phyloP scores from a whole-genome alignment of 2,329 filamentous ascomycete genomes.

The Curvularia spicifera region DNA sequence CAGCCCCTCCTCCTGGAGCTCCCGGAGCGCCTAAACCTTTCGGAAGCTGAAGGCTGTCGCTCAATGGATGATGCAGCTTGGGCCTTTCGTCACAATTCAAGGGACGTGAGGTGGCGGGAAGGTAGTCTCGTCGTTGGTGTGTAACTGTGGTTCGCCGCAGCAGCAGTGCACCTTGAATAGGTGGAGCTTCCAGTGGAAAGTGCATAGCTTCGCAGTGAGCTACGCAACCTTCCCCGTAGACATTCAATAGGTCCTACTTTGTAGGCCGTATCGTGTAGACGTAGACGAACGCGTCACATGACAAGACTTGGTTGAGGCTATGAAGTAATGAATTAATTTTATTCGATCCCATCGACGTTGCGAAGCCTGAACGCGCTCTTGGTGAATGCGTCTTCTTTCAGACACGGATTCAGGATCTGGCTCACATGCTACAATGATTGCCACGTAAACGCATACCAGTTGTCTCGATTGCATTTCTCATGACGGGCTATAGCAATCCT shows the following conservation, averaged over 20 bases:
- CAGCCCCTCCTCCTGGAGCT: slow-evolving; percentile 13
- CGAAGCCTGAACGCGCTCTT: too few relatives aligned
- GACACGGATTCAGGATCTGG: too few relatives aligned
- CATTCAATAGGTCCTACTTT: neutral
- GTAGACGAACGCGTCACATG: neutral
- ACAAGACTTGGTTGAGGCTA: neutral
- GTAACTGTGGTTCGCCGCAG: neutral
- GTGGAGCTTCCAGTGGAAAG: neutral
- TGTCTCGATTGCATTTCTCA: neutral
- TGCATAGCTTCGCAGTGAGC: neutral
- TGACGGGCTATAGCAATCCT: neutral
- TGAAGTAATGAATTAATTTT: neutral
- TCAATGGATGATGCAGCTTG: neutral
- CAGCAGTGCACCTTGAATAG: neutral
- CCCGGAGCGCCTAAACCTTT: neutral
- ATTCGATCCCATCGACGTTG: neutral
- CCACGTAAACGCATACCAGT: neutral
- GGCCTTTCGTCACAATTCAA: neutral
- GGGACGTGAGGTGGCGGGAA: neutral
- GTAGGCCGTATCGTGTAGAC: neutral
- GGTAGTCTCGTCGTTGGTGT: neutral
- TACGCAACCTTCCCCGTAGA: neutral
- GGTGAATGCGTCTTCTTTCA: neutral
- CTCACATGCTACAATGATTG: neutral
- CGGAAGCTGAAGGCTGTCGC: neutral